Evolutionary conservation across 176 grass and related monocot genomes (phyloP).

Genomic region (Carex myosuroides): DNA sequence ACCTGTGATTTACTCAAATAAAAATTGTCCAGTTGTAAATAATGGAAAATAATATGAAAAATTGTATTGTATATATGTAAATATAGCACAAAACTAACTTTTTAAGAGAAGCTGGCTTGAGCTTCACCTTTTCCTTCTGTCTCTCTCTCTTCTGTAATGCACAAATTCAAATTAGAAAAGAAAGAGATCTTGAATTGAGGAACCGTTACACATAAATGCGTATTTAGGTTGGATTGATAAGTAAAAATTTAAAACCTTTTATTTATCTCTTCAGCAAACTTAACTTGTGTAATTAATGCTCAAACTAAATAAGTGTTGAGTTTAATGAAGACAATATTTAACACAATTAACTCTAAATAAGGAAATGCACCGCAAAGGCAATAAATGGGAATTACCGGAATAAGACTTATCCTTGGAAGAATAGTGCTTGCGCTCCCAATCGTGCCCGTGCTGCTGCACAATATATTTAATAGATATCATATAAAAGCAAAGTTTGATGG

Average conservation of each 20-base stretch:
- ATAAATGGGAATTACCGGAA: constrained; percentile 33
- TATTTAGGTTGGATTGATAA: too few species aligned
- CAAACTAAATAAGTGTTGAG: not conserved
- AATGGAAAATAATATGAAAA: constrained; percentile 1
- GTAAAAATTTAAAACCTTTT: too few species aligned
- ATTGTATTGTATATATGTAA: not conserved
- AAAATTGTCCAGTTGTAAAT: not conserved
- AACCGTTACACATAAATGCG: not conserved
- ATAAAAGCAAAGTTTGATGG: too few species aligned
- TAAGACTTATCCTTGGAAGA: constrained; percentile 88
- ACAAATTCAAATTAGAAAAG: not conserved
- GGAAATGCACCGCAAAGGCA: not conserved
- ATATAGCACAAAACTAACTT: constrained; percentile 27
- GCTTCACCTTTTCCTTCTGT: constrained; percentile 52
- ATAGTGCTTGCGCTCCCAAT: constrained; percentile 35
- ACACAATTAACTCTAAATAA: not conserved
- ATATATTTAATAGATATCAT: too few species aligned
- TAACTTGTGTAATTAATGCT: not conserved
- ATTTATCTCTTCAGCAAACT: not conserved
- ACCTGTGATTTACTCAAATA: constrained; percentile 34
- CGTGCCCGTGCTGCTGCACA: too few species aligned
- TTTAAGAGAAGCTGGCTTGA: constrained; percentile 62
- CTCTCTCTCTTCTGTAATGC: constrained; percentile 68
- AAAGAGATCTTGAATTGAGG: not conserved
- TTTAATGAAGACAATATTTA: not conserved